Conservation (phyloP, 176 grass and related monocot species). For the Oryza meridionalis region DNA sequence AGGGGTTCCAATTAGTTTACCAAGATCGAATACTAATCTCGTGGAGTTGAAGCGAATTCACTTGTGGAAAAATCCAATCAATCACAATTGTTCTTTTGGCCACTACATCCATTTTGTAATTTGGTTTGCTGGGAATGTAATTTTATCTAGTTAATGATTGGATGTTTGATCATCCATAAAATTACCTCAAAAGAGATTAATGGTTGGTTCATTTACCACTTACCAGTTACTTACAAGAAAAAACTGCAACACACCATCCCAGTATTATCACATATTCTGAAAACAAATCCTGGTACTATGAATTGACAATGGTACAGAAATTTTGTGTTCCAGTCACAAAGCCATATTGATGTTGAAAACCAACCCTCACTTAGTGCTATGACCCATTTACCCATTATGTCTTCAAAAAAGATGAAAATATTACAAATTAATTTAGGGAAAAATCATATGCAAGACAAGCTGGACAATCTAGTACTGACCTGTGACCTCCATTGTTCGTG, state of each 20-base stretch:
- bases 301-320: slow-evolving; percentile 27
- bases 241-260: background rate
- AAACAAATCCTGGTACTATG: background rate
- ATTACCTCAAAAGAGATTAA: slow-evolving; percentile 37
- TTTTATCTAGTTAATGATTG: slow-evolving; percentile 4
- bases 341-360: slow-evolving; percentile 5
- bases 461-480: slow-evolving; percentile 32
- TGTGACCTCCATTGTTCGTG: slow-evolving; percentile 42
- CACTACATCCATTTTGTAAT: slow-evolving; percentile 31
- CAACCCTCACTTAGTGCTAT: slow-evolving; percentile 2
- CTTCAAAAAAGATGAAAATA: slow-evolving; percentile 26
- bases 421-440: slow-evolving; percentile 33
- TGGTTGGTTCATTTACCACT: slow-evolving; percentile 2
- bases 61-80: slow-evolving; percentile 9
- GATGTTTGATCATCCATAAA: slow-evolving; percentile 15
- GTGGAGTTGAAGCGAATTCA: slow-evolving; percentile 16
- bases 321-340: background rate
- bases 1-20: slow-evolving; percentile 30
- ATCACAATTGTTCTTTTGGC: slow-evolving; percentile 14
- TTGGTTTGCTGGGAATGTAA: slow-evolving; percentile 31
- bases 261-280: background rate
- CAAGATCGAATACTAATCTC: slow-evolving; percentile 23
- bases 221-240: background rate
- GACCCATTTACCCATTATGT: slow-evolving; percentile 18
- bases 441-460: slow-evolving; percentile 30